phyloP scores from a whole-genome alignment of 192 early-diverging fungal species.

The Podila minutissima region DNA sequence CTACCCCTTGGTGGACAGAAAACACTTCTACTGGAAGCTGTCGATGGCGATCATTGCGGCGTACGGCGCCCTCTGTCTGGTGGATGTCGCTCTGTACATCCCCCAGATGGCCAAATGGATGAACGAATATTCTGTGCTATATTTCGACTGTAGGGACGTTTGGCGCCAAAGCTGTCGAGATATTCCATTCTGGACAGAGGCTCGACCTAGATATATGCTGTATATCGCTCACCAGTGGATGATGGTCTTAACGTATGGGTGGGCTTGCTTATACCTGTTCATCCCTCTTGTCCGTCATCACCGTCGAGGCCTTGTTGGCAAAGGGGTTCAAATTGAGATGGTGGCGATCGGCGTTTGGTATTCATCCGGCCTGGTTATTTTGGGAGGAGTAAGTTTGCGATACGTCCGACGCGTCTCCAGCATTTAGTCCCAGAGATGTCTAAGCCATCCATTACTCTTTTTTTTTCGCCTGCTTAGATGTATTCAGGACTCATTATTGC shows the following conservation, averaged over 20 bases:
- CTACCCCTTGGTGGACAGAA: conserved; percentile 24
- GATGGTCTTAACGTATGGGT: conserved; percentile 19
- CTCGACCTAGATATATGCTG: not conserved
- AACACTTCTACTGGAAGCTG: conserved; percentile 10
- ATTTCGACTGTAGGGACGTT: too few species aligned
- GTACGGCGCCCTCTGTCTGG: conserved; percentile 9
- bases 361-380: conserved; percentile 4
- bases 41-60: conserved; percentile 7
- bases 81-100: conserved; percentile 14
- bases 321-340: conserved; percentile 33
- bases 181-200: too few species aligned
- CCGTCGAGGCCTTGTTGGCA: conserved; percentile 12
- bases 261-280: conserved; percentile 36
- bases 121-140: too few species aligned
- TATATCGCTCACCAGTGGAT: conserved; percentile 27
- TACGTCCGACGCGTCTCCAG: too few species aligned
- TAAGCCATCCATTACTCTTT: too few species aligned
- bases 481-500: conserved; percentile 9
- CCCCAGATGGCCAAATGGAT: conserved; percentile 2
- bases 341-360: conserved; percentile 48
- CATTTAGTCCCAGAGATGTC: not conserved
- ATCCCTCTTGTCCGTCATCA: conserved; percentile 27
- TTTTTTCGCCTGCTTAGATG: not conserved
- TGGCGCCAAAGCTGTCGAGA: too few species aligned
- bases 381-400: conserved; percentile 23